These are phyloP conservation scores for Monosporascus sp. DNA, from an alignment of 2,329 filamentous ascomycete genomes.

Conservation along the genomic window DNA sequence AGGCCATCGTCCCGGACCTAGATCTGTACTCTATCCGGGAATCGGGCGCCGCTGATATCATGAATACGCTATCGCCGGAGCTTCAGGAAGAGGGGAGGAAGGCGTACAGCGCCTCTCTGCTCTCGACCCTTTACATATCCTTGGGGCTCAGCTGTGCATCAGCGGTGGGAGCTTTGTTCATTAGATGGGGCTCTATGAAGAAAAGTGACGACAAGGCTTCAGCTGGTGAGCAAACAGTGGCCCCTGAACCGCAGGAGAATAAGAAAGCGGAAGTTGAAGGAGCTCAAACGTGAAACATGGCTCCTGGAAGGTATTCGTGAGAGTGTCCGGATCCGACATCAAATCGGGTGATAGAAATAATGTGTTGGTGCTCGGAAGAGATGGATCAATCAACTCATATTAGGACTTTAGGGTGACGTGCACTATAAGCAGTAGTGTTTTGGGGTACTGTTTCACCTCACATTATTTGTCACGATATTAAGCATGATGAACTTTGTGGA, in stretches of 20 bases:
- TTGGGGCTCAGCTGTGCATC: not conserved
- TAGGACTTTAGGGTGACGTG: no score
- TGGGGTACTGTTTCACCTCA: no score
- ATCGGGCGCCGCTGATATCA: not conserved
- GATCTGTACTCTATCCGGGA: not conserved
- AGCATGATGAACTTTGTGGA: no score
- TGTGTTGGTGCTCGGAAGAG: no score
- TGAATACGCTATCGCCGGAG: not conserved
- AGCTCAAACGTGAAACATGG: not conserved
- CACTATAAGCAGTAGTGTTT: no score
- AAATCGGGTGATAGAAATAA: no score
- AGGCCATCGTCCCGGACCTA: not conserved
- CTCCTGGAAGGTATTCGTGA: no score
- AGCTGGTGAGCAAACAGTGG: not conserved
- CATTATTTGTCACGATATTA: no score
- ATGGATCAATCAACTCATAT: no score
- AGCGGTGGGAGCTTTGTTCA: not conserved
- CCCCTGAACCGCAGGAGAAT: not conserved
- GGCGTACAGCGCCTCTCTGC: not conserved
- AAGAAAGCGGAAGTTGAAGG: not conserved
- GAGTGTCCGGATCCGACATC: no score
- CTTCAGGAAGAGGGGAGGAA: not conserved
- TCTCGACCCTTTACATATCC: not conserved
- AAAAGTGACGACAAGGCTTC: not conserved
- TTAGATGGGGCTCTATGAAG: not conserved